These are phyloP conservation scores for Glonium stellatum DNA, from an alignment of 495 filamentous ascomycete genomes.

Conservation along the genomic window DNA sequence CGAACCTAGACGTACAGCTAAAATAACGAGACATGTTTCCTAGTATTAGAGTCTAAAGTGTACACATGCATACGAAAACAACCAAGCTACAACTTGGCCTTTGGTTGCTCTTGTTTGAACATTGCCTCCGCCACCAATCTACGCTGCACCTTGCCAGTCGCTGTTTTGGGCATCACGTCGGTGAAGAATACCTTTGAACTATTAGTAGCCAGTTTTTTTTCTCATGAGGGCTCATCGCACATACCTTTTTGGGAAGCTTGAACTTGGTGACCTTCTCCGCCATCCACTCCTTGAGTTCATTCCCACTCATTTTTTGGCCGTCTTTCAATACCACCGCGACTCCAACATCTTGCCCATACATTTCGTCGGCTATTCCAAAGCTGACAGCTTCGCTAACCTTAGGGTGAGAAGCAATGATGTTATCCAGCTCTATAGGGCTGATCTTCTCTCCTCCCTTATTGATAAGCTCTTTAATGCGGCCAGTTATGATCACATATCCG, in stretches of 20 bases:
- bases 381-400: constrained; percentile 69
- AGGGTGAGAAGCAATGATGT: constrained; percentile 61
- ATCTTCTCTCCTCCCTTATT: constrained; percentile 43
- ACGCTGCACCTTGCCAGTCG: constrained; percentile 82
- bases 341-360: constrained; percentile 77
- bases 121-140: constrained; percentile 74
- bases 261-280: constrained; percentile 64
- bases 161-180: constrained; percentile 76
- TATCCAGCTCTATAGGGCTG: constrained; percentile 73
- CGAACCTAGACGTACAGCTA: not conserved
- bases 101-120: constrained; percentile 46
- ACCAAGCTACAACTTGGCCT: constrained; percentile 25
- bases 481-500: constrained; percentile 39
- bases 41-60: not conserved
- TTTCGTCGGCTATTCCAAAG: constrained; percentile 68
- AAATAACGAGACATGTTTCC: not conserved
- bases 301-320: constrained; percentile 44
- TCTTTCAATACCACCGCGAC: constrained; percentile 68
- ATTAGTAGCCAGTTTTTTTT: not conserved
- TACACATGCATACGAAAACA: not conserved
- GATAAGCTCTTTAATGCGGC: constrained; percentile 41
- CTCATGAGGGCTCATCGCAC: constrained; percentile 12
- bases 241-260: constrained; percentile 76
- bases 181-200: constrained; percentile 61
- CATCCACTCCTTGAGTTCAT: constrained; percentile 61